phyloP scores from a whole-genome alignment of 2,329 filamentous ascomycete species.

The Myriosclerotinia curreyana region DNA sequence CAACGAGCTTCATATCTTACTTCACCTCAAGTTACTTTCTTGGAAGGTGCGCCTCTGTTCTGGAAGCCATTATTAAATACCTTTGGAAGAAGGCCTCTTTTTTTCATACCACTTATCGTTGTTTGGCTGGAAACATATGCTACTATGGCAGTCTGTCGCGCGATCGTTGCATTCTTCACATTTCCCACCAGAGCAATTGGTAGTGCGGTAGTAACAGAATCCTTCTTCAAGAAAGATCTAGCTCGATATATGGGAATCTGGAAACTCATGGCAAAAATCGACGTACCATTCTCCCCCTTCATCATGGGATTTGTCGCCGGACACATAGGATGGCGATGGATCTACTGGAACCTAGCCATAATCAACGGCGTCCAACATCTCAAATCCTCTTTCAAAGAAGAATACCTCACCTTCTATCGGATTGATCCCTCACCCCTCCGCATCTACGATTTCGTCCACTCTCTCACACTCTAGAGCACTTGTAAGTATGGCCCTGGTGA shows the following conservation, averaged over 20 bases:
- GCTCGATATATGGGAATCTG: constrained; percentile 53
- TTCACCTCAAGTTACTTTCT: constrained; percentile 50
- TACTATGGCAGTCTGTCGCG: constrained; percentile 48
- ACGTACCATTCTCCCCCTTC: constrained; percentile 30
- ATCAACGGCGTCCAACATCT: constrained; percentile 46
- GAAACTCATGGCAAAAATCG: constrained; percentile 41
- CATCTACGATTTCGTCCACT: constrained; percentile 51
- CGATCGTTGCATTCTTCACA: constrained; percentile 52
- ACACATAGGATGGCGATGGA: constrained; percentile 20
- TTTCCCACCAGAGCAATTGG: constrained; percentile 50
- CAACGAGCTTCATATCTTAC: constrained; percentile 49
- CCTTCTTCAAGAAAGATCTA: constrained; percentile 52
- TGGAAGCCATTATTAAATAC: constrained; percentile 52
- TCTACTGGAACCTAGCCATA: constrained; percentile 46
- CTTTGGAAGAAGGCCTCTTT: constrained; percentile 51
- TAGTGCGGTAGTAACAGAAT: constrained; percentile 55
- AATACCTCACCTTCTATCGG: constrained; percentile 45
- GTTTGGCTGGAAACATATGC: constrained; percentile 49
- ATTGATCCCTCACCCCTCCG: constrained; percentile 53
- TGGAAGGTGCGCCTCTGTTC: constrained; percentile 51
- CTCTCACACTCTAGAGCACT: constrained; percentile 34
- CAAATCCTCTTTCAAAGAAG: constrained; percentile 34
- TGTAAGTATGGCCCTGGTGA: not conserved
- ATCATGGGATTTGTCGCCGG: constrained; percentile 43
- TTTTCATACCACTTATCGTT: constrained; percentile 47